Percentiles rank a stretch among this genome's conserved stretches.
Conservation (phyloP, 352 stramenopile species). For the Halophytophthora batemanensis region DNA sequence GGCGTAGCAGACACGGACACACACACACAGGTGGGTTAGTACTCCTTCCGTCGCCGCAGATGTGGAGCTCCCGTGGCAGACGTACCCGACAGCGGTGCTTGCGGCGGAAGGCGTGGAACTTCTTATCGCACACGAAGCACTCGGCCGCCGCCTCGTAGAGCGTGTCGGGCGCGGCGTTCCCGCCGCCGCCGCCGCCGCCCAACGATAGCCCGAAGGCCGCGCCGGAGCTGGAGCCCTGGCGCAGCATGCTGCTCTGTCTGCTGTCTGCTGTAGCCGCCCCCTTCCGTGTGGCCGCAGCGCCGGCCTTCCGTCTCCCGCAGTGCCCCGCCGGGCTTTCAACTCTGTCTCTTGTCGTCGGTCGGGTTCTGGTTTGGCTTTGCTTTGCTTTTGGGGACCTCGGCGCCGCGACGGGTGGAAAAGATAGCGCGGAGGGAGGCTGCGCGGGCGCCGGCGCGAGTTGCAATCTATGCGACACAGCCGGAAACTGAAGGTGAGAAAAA, state of each 20-base stretch:
- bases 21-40: conserved; percentile 3
- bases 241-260: conserved; percentile 16
- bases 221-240: conserved; percentile 14
- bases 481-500: no score
- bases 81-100: conserved; percentile 79
- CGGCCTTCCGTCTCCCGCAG: no score
- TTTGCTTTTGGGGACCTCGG: neutral
- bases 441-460: no score
- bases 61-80: neutral
- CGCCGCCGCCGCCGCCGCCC: conserved; percentile 2
- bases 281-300: neutral
- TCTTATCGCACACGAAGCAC: conserved; percentile 81
- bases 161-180: conserved; percentile 34
- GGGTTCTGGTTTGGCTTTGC: conserved; percentile 1
- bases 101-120: conserved; percentile 82
- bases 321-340: neutral
- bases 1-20: neutral
- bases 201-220: conserved; percentile 26
- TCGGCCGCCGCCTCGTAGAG: conserved; percentile 59
- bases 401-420: neutral
- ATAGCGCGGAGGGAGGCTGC: neutral
- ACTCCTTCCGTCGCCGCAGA: neutral
- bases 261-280: neutral
- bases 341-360: conserved; percentile 9
- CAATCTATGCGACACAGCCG: no score